Evolutionary conservation across 75 land plant species (phyloP), one percentile per base, ranked within the genome.

Genomic region (Picea sitchensis): DNA sequence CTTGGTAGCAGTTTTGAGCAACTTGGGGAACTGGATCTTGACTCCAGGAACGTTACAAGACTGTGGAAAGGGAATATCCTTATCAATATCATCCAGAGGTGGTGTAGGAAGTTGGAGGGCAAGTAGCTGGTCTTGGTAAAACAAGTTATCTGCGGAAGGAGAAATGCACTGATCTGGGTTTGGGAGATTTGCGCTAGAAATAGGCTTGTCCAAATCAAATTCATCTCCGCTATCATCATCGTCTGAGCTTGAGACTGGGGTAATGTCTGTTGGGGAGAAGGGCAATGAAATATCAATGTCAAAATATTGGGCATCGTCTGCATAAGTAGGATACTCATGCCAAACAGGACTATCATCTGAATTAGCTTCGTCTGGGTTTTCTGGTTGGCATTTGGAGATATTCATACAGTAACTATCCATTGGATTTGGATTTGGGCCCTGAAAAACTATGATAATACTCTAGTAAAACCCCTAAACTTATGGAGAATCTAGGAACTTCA

Each of bases 1-100:
- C 85, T 83, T 91, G 30, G 86, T 82, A 13, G 92, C 92, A 0
- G 92, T 82, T 65, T 82, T 88, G 62, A 86, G 41, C 62, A 90
- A 58, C 1, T 80, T 59, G 3, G 83, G 82, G 47, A 90, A 79
- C 61, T 84, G 82, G 47, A 77, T 81, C 67, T 74, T 76, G 74
- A 71, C 21, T 18, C 74, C 74, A 63, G 23, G 23, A 63, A 63
- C 65, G 12, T 63, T 63, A 26, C 65, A 23, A 8, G 31, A 63
- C 13, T 63, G 65, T 7, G 12, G 65, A 63, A 30, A 30, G 56
- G 56, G 56, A 51, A 51, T 51, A 26, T 63, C 65, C 65, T 59
- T 78, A 76, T 51, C 57, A 63, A 78, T 78, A 30, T 71, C 65
- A 14, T 76, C 77, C 30, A 36, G 30, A 61, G 20, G 14, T 23